Evolutionary conservation across 2,329 filamentous ascomycete genomes (phyloP).

Genomic region (Laburnicola sp.): DNA sequence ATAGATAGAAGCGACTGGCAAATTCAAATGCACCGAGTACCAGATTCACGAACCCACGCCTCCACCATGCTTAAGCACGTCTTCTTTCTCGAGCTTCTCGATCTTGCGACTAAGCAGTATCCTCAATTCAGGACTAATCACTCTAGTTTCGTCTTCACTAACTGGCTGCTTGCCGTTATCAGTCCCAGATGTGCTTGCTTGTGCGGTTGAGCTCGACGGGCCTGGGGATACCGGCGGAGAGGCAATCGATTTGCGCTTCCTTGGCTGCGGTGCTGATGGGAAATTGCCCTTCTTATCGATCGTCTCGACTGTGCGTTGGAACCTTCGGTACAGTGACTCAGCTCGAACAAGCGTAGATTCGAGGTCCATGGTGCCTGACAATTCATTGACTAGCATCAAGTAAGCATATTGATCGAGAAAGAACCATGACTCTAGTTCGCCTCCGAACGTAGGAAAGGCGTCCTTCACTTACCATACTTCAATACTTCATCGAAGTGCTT

Average conservation of each 20-base stretch:
- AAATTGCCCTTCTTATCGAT: slow-evolving; percentile 92
- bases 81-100: slow-evolving; percentile 53
- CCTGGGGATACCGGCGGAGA: slow-evolving; percentile 34
- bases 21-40: not conserved
- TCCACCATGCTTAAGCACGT: slow-evolving; percentile 47
- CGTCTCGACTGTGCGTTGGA: slow-evolving; percentile 84
- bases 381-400: slow-evolving; percentile 76
- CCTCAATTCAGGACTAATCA: slow-evolving; percentile 67
- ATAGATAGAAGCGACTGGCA: not conserved
- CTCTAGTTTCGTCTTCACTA: slow-evolving; percentile 47
- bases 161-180: slow-evolving; percentile 43
- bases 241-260: slow-evolving; percentile 52
- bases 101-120: slow-evolving; percentile 64
- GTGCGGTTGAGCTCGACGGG: slow-evolving; percentile 20
- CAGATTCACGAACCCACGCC: slow-evolving; percentile 27
- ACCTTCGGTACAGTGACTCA: slow-evolving; percentile 84
- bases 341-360: slow-evolving; percentile 83
- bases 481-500: slow-evolving; percentile 95
- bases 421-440: not conserved
- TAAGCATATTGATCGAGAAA: slow-evolving; percentile 11
- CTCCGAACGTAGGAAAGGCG: not conserved
- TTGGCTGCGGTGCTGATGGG: slow-evolving; percentile 57
- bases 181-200: slow-evolving; percentile 32
- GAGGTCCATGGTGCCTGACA: slow-evolving; percentile 90
- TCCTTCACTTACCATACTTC: slow-evolving; percentile 74